These are phyloP conservation scores for Xylariaceae sp. DNA, from an alignment of 2,329 filamentous ascomycete genomes.

Conservation along the genomic window DNA sequence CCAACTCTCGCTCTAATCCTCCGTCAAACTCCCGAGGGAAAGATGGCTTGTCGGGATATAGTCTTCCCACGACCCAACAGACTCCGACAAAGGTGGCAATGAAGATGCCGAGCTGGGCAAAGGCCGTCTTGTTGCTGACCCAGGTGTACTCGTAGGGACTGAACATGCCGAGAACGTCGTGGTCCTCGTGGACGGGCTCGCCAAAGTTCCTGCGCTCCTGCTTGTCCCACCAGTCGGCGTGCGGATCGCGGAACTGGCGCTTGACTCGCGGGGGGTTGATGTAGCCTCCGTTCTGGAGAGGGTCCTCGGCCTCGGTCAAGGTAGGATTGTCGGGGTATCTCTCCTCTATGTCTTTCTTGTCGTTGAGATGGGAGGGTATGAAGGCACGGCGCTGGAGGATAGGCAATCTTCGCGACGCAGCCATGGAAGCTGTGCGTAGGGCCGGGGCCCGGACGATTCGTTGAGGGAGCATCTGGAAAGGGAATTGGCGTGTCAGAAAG, in stretches of 20 bases:
- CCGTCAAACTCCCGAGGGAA: slow-evolving; percentile 69
- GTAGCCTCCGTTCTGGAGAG: slow-evolving; percentile 79
- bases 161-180: slow-evolving; percentile 89
- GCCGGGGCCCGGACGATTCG: slow-evolving; percentile 54
- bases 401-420: slow-evolving; percentile 46
- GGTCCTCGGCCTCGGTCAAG: slow-evolving; percentile 61
- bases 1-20: slow-evolving; percentile 72
- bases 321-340: slow-evolving; percentile 49
- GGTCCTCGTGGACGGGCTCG: slow-evolving; percentile 94
- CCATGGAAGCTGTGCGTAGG: slow-evolving; percentile 45
- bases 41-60: slow-evolving; percentile 70
- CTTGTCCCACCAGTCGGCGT: slow-evolving; percentile 94
- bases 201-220: slow-evolving; percentile 97
- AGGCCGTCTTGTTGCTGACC: slow-evolving; percentile 66
- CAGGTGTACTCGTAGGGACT: slow-evolving; percentile 87
- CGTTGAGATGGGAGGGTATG: slow-evolving; percentile 49
- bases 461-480: slow-evolving; percentile 57
- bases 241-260: slow-evolving; percentile 87
- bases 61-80: slow-evolving; percentile 63
- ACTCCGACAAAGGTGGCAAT: slow-evolving; percentile 61
- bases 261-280: slow-evolving; percentile 77
- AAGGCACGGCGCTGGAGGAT: slow-evolving; percentile 57
- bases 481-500: neutral
- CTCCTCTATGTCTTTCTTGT: slow-evolving; percentile 47
- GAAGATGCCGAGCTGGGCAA: slow-evolving; percentile 67